These are phyloP conservation scores for Aspergillus leporis DNA, from an alignment of 495 filamentous ascomycete species.

Conservation along the genomic window DNA sequence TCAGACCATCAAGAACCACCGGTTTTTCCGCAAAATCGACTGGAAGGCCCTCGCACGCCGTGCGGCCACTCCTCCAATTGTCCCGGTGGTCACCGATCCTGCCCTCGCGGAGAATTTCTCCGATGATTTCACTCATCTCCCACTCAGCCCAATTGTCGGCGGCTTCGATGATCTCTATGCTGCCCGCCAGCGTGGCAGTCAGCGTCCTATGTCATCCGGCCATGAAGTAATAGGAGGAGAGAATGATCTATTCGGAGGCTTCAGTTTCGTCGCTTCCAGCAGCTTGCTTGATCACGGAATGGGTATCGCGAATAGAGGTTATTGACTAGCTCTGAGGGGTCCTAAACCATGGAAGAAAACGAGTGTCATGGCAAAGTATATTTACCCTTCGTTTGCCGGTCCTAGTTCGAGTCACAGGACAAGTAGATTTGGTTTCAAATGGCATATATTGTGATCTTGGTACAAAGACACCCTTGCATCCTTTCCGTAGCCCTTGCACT, in stretches of 20 bases:
- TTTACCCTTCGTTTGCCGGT: background rate
- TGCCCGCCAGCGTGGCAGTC: constrained; percentile 22
- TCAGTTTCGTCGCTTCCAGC: constrained; percentile 89
- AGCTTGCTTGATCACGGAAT: constrained; percentile 71
- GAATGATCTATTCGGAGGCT: constrained; percentile 85
- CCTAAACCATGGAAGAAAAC: background rate
- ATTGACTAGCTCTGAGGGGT: constrained; percentile 17
- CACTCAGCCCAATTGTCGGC: constrained; percentile 69
- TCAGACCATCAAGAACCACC: constrained; percentile 81
- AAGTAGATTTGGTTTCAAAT: constrained; percentile 5
- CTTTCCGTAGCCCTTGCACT: background rate
- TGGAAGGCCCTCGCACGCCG: constrained; percentile 79
- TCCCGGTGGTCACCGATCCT: constrained; percentile 89
- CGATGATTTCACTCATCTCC: constrained; percentile 79
- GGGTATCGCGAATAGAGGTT: constrained; percentile 31
- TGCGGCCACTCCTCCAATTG: constrained; percentile 82
- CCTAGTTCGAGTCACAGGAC: background rate
- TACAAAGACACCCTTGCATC: background rate
- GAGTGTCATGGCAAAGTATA: background rate
- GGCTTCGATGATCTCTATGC: constrained; percentile 39
- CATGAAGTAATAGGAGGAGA: constrained; percentile 32
- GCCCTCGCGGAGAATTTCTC: constrained; percentile 95
- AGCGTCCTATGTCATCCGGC: constrained; percentile 23
- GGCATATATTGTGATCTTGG: background rate
- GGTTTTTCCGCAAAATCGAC: constrained; percentile 95